phyloP scores from a whole-genome alignment of 208 protist species.

The Novymonas esmeraldas region DNA sequence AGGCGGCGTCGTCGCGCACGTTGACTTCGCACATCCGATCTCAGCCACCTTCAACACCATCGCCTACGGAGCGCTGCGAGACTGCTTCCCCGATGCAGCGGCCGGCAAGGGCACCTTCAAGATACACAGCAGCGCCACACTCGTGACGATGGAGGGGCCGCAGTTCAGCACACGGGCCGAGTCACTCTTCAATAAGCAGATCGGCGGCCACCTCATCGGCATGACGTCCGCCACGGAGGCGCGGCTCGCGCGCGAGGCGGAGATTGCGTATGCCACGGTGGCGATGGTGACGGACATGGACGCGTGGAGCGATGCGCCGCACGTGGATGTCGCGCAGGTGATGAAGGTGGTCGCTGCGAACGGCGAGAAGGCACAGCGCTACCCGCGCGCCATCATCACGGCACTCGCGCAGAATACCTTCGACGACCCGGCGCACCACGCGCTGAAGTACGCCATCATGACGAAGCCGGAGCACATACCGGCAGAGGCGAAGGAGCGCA shows the following conservation, averaged over 20 bases:
- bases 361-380: constrained; percentile 69
- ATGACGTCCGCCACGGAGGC: constrained; percentile 94
- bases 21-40: constrained; percentile 79
- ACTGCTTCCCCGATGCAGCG: constrained; percentile 43
- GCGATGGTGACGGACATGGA: constrained; percentile 96
- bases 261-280: constrained; percentile 86
- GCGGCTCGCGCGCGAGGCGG: constrained; percentile 91
- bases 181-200: constrained; percentile 72
- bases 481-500: constrained; percentile 41
- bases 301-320: constrained; percentile 83
- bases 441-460: constrained; percentile 56
- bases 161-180: constrained; percentile 91
- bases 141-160: constrained; percentile 93
- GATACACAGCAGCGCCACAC: constrained; percentile 59
- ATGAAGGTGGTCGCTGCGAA: constrained; percentile 62
- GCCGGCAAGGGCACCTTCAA: constrained; percentile 31
- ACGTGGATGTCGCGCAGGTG: constrained; percentile 71
- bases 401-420: constrained; percentile 31
- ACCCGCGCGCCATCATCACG: constrained; percentile 50
- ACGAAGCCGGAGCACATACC: constrained; percentile 50
- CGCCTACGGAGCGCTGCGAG: constrained; percentile 39
- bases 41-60: constrained; percentile 54
- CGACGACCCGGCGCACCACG: constrained; percentile 64
- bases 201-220: constrained; percentile 88
- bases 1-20: constrained; percentile 78